Percentiles rank a stretch among this genome's conserved stretches.
Conservation (phyloP, 441 rosid genomes). For the Bruguiera hainesii region DNA sequence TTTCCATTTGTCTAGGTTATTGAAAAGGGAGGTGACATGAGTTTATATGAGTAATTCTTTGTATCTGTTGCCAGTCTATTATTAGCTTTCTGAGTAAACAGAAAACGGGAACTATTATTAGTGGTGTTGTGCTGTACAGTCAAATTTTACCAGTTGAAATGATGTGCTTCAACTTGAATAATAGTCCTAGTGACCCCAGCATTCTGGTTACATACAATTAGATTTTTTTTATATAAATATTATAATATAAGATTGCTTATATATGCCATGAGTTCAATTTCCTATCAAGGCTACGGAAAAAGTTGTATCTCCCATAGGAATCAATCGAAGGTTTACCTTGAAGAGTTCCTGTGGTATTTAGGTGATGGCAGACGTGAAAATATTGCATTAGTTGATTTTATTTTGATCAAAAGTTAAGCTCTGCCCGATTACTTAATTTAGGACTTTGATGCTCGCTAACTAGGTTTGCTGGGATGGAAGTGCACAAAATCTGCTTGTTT, state of each 20-base stretch:
- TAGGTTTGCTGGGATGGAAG: neutral
- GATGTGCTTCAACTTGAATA: too few relatives aligned
- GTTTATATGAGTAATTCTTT: neutral
- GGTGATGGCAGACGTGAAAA: neutral
- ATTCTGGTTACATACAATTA: too few relatives aligned
- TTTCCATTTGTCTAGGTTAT: too few relatives aligned
- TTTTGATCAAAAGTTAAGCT: too few relatives aligned
- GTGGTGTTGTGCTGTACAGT: neutral
- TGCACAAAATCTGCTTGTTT: conserved; percentile 2
- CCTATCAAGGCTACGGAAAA: neutral
- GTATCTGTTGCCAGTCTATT: neutral
- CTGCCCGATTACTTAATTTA: neutral
- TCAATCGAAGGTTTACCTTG: neutral
- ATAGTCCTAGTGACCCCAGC: too few relatives aligned
- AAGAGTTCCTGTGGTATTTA: neutral
- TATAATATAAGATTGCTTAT: too few relatives aligned
- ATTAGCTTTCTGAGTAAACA: neutral
- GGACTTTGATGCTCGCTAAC: conserved; percentile 4
- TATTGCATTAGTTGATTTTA: too few relatives aligned
- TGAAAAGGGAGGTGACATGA: too few relatives aligned
- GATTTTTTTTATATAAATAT: too few relatives aligned
- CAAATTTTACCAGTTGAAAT: too few relatives aligned
- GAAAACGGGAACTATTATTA: neutral
- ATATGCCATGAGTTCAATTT: neutral
- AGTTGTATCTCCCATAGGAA: neutral